phyloP scores from a whole-genome alignment of 2,329 filamentous ascomycete species.

The Penicillium palitans region DNA sequence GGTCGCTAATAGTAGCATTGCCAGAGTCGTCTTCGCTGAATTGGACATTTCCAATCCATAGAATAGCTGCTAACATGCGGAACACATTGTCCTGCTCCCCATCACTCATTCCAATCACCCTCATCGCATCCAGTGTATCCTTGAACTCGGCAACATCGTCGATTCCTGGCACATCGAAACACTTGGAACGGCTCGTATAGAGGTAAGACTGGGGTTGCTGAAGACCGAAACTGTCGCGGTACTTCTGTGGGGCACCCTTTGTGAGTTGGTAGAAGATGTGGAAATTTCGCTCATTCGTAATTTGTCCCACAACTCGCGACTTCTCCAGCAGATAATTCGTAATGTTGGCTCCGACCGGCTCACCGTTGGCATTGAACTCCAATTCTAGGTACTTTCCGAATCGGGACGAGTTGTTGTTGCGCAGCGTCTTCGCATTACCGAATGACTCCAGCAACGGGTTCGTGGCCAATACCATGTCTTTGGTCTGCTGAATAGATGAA shows the following conservation, averaged over 20 bases:
- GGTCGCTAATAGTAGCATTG: slow-evolving; percentile 82
- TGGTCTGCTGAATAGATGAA: slow-evolving; percentile 90
- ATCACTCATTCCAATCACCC: slow-evolving; percentile 83
- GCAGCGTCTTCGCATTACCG: slow-evolving; percentile 94
- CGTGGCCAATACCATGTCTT: slow-evolving; percentile 98
- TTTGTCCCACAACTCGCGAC: slow-evolving; percentile 91
- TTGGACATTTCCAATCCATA: slow-evolving; percentile 93
- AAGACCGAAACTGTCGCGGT: slow-evolving; percentile 83
- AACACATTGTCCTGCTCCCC: slow-evolving; percentile 94
- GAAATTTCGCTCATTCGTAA: slow-evolving; percentile 93
- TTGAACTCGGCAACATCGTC: slow-evolving; percentile 86
- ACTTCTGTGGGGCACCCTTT: slow-evolving; percentile 84
- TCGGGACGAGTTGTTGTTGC: slow-evolving; percentile 98
- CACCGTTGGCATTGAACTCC: slow-evolving; percentile 87
- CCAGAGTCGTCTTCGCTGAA: slow-evolving; percentile 87
- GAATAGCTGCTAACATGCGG: slow-evolving; percentile 83
- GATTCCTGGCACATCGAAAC: slow-evolving; percentile 89
- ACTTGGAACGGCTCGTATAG: slow-evolving; percentile 93
- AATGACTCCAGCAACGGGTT: slow-evolving; percentile 97
- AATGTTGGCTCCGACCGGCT: slow-evolving; percentile 94
- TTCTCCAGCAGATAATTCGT: slow-evolving; percentile 98
- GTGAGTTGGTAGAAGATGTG: slow-evolving; percentile 99
- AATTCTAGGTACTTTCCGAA: slow-evolving; percentile 99
- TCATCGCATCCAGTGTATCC: slow-evolving; percentile 93
- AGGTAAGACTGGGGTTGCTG: slow-evolving; percentile 90